Base-by-base conservation (phyloP, 805 yeast genomes). In the Lipomyces sp. region DNA sequence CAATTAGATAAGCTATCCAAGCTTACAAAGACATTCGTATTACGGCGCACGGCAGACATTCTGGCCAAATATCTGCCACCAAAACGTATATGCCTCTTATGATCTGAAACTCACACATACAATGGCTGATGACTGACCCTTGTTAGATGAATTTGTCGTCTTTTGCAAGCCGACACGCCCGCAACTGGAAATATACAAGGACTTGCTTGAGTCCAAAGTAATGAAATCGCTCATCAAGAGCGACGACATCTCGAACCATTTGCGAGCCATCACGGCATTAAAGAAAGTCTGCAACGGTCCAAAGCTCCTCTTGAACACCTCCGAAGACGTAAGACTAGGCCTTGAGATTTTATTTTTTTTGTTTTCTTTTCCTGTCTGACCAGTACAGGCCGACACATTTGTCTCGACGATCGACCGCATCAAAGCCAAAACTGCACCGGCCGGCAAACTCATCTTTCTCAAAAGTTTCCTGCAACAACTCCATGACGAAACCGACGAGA, bases 241-340 rank as follows among this genome's bases (percentile, higher is more conserved):
- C 29, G 64, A 57, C 58, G 77, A 68, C 63, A 64, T 62, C 33
- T 70, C 75, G 1, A 74, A 74, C 39, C 84, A 90, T 0, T 80
- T 94, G 57, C 84, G 87, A 1, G 79, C 92, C 59, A 93, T 94
- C 18, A 88, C 90, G 13, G 76, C 87, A 35, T 85, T 91, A 74
- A 87, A 91, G 71, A 93, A 93, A 73, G 82, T 92, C 1, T 91
- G 97, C 75, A 93, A 91, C 73, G 88, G 96, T 0, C 96, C 97
- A 0, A 80, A 86, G 0, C 79, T 93, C 39, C 73, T 90, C 15
- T 34, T 59, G 24, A 60, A 59, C 24, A 6, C 57, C 18, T 15
- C 32, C 24, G 24, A 24, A 48, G 65, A 59, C 24, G 64, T 63
- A 37, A 34, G 64, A 24, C 24, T 1, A 24, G 24, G 24, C 24